A percentile compares a stretch with the other conserved stretches of the same genome.
phyloP scores from a whole-genome alignment of 2,329 filamentous ascomycete species.

The Chaetomium strumarium region DNA sequence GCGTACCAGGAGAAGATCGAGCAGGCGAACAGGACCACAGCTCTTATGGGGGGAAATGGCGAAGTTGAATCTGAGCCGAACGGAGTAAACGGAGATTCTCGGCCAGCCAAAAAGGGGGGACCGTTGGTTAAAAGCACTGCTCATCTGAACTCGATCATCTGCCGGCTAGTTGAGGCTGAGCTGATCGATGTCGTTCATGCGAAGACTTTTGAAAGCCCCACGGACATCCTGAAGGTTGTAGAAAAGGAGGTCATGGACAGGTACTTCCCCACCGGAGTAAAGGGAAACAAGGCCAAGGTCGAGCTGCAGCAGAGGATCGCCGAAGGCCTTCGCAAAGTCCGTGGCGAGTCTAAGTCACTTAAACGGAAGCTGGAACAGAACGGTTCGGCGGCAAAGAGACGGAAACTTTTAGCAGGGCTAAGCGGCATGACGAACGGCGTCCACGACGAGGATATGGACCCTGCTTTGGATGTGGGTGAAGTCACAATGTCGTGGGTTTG shows the following conservation, averaged over 20 bases:
- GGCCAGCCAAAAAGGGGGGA: constrained; percentile 32
- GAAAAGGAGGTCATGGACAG: constrained; percentile 55
- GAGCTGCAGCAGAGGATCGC: constrained; percentile 54
- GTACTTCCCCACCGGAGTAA: constrained; percentile 47
- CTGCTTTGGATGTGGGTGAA: constrained; percentile 46
- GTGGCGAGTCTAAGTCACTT: constrained; percentile 45
- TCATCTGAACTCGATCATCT: constrained; percentile 46
- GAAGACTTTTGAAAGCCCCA: constrained; percentile 53
- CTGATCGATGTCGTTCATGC: constrained; percentile 59
- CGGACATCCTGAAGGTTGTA: constrained; percentile 56
- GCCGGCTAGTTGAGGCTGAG: constrained; percentile 56
- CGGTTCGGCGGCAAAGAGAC: constrained; percentile 42
- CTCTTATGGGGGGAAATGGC: constrained; percentile 21
- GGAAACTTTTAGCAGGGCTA: constrained; percentile 48
- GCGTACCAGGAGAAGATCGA: constrained; percentile 44
- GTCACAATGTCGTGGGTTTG: neutral
- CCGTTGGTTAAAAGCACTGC: constrained; percentile 39
- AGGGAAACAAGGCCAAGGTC: constrained; percentile 60
- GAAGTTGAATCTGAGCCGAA: constrained; percentile 26
- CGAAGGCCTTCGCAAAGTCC: constrained; percentile 46
- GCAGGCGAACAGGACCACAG: constrained; percentile 20
- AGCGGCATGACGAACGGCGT: constrained; percentile 32
- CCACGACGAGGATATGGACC: constrained; percentile 37
- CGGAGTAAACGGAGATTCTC: constrained; percentile 30
- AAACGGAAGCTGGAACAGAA: constrained; percentile 47